A percentile compares a stretch with the other conserved stretches of the same genome.
Evolutionary conservation across 2,329 filamentous ascomycete species (phyloP).

Genomic region (Chaetomiaceae sp.): DNA sequence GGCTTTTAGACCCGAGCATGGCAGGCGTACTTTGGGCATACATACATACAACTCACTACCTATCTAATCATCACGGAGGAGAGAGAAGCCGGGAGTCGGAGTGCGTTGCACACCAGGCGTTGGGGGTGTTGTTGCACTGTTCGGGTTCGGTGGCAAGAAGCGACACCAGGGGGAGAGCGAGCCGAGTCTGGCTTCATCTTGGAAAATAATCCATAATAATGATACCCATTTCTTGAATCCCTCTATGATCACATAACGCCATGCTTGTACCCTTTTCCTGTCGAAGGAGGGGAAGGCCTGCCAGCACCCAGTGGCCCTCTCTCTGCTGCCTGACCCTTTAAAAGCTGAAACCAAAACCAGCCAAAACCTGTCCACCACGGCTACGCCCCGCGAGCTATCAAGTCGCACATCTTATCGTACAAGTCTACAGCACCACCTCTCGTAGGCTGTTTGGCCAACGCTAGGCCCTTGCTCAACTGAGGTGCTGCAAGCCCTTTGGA

Average conservation of each 20-base stretch:
- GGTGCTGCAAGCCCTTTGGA: background rate
- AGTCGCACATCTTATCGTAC: slow-evolving; percentile 18
- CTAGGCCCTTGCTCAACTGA: no score
- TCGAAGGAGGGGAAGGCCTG: background rate
- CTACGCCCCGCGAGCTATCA: slow-evolving; percentile 2
- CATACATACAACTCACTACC: no score
- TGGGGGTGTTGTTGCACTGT: no score
- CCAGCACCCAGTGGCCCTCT: slow-evolving; percentile 5
- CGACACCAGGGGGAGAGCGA: background rate
- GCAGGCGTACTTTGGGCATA: background rate
- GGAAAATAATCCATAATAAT: slow-evolving; percentile 4
- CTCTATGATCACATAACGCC: slow-evolving; percentile 21
- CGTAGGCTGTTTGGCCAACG: background rate
- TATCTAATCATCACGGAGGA: no score
- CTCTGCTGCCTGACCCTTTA: slow-evolving; percentile 6
- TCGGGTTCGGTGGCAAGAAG: background rate
- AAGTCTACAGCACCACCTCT: slow-evolving; percentile 3
- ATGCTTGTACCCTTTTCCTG: slow-evolving; percentile 11
- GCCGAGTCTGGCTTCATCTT: background rate
- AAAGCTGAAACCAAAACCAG: slow-evolving; percentile 9
- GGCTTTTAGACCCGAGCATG: background rate
- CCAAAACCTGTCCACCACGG: background rate
- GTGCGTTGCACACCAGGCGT: no score
- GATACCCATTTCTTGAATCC: slow-evolving; percentile 10
- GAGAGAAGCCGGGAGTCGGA: no score